Evolutionary conservation across 1,284 basidiomycete genomes (phyloP), one percentile per base, ranked within the genome.

Genomic region (Cutaneotrichosporon sp.): DNA sequence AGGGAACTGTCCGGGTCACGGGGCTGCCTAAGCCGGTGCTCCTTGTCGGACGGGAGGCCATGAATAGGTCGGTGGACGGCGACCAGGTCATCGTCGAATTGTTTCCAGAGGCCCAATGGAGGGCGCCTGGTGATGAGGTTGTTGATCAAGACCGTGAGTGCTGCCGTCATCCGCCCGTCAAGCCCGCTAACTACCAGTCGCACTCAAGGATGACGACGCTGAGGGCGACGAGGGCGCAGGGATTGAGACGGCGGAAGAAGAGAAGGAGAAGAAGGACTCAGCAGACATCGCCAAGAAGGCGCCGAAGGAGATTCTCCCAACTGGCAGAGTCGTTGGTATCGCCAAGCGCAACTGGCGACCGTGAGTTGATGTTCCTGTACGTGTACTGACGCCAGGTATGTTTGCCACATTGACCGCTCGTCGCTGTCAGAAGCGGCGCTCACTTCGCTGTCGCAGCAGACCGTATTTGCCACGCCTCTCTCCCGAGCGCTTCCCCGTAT

Each of bases 321-420:
- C 94, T 0, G 94, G 94, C 9, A 83, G 84, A 14, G 81, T 98
- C 3, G 88, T 97, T 12, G 94, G 94, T 14, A 79, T 98, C 51
- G 83, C 93, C 61, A 94, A 94, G 74, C 83, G 96, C 17, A 96
- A 96, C 67, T 98, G 94, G 94, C 78, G 93, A 69, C 84, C 90
- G 81, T 88, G 74, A 66, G 85, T 79, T 16, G 10, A 14, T 11
- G 6, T 7, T 1, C 1, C 1, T 20, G 2, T 6, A 8, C 16
- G 8, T 16, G 24, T 34, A 34, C 57, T 49, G 4, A 43, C 45
- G n/a, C 22, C 50, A 88, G 86, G 50, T 96, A 93, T 67, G 94
- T 99, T 37, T 97, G 92, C 72, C 94, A 97, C 73, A 86, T 98
- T 52, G 96, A 97, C 74, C 83, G 84, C 60, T 83, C 86, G 0